A percentile compares a stretch with the other conserved stretches of the same genome.
phyloP scores from a whole-genome alignment of 2,329 filamentous ascomycete species.

The Penicillium sp. region DNA sequence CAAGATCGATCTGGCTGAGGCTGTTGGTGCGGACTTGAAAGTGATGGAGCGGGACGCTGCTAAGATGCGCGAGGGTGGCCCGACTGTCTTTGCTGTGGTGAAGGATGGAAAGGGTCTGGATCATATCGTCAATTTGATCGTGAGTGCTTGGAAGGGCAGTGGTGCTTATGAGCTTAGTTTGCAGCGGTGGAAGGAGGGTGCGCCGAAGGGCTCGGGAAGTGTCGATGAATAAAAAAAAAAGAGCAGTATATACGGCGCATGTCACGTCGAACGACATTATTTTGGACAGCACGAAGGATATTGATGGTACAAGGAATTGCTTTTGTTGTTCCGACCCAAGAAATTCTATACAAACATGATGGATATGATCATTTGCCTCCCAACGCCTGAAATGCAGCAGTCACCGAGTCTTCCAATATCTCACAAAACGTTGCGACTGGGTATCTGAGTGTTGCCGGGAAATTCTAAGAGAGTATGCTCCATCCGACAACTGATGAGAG shows the following conservation, averaged over 20 bases:
- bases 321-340: constrained; percentile 20
- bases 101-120: constrained; percentile 84
- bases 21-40: constrained; percentile 80
- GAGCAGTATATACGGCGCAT: neutral
- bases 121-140: constrained; percentile 80
- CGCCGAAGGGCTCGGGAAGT: constrained; percentile 36
- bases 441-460: constrained; percentile 24
- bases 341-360: constrained; percentile 20
- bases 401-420: constrained; percentile 20
- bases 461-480: no score
- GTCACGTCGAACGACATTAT: no score
- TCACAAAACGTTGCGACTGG: constrained; percentile 23
- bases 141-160: constrained; percentile 89
- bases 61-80: constrained; percentile 93
- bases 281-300: no score
- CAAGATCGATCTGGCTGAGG: constrained; percentile 91
- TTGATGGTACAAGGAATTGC: no score
- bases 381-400: constrained; percentile 29
- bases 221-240: constrained; percentile 28
- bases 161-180: constrained; percentile 60
- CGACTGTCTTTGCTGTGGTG: constrained; percentile 95
- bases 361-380: constrained; percentile 12
- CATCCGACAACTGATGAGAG: constrained; percentile 2
- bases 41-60: constrained; percentile 95
- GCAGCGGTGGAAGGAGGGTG: constrained; percentile 46